Evolutionary conservation across 1,284 basidiomycete species (phyloP).

Genomic region (Inonotus hispidus): DNA sequence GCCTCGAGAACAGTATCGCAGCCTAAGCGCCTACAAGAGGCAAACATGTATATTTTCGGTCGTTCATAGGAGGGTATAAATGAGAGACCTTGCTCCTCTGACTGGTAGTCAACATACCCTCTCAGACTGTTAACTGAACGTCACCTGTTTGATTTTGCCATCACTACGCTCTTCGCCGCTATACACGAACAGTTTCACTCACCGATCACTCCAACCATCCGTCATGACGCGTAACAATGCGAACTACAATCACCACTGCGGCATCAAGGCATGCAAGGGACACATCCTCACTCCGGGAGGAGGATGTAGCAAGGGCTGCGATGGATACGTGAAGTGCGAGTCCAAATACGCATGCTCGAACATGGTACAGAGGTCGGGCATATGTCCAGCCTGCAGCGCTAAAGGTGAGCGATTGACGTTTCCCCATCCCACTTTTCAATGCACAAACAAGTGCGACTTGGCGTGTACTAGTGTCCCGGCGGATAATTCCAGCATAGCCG

Average conservation of each 20-base stretch:
- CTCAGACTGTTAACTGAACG: neutral
- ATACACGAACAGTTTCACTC: neutral
- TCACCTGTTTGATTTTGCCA: neutral
- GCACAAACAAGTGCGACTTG: no score
- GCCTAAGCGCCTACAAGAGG: neutral
- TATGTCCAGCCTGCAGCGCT: constrained; percentile 15
- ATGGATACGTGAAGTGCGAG: constrained; percentile 15
- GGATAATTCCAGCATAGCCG: neutral
- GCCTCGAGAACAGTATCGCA: neutral
- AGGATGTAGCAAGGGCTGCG: constrained; percentile 17
- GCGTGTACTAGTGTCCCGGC: neutral
- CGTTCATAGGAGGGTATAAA: neutral
- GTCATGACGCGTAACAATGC: constrained; percentile 14
- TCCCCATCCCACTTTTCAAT: neutral
- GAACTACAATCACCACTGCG: constrained; percentile 18
- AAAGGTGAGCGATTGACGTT: constrained; percentile 4
- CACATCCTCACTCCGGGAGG: constrained; percentile 15
- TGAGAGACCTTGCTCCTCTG: neutral
- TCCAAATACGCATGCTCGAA: constrained; percentile 16
- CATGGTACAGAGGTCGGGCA: constrained; percentile 9
- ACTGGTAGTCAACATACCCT: neutral
- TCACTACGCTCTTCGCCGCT: neutral
- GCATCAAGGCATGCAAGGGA: constrained; percentile 17
- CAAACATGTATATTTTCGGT: neutral
- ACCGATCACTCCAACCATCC: neutral